These are phyloP conservation scores for Pelargonium fulgidum DNA, from an alignment of 441 rosid genomes.

Conservation along the genomic window DNA sequence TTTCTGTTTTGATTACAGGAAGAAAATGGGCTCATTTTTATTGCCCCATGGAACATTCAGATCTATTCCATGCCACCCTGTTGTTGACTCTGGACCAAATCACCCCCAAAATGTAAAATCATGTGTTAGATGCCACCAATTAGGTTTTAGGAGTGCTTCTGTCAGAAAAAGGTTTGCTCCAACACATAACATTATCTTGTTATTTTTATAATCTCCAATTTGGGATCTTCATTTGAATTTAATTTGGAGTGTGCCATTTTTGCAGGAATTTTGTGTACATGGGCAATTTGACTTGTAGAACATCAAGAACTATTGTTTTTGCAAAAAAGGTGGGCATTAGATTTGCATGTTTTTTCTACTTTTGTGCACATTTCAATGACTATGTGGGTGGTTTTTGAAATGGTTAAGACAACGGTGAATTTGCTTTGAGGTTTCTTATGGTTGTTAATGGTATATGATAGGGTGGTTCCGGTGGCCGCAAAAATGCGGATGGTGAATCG, in stretches of 20 bases:
- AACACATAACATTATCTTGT: background rate
- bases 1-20: background rate
- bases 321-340: conserved; percentile 23
- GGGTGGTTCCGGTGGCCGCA: conserved; percentile 24
- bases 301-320: conserved; percentile 23
- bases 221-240: background rate
- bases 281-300: conserved; percentile 20
- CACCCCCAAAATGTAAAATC: background rate
- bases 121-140: background rate
- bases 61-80: background rate
- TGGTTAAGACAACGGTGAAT: background rate
- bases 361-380: background rate
- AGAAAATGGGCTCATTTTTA: conserved; percentile 10
- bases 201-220: too few species aligned
- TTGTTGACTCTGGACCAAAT: background rate
- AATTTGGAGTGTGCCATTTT: background rate
- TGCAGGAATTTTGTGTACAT: conserved; percentile 25
- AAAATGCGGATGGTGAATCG: conserved; percentile 19
- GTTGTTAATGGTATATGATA: conserved; percentile 21
- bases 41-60: conserved; percentile 12
- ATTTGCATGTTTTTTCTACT: conserved; percentile 5
- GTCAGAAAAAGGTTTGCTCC: background rate
- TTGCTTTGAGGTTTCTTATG: conserved; percentile 11
- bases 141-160: conserved; percentile 10
- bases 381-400: background rate